Base-by-base conservation (phyloP, 345 rosid species). In the Eucalyptus dawsonii region DNA sequence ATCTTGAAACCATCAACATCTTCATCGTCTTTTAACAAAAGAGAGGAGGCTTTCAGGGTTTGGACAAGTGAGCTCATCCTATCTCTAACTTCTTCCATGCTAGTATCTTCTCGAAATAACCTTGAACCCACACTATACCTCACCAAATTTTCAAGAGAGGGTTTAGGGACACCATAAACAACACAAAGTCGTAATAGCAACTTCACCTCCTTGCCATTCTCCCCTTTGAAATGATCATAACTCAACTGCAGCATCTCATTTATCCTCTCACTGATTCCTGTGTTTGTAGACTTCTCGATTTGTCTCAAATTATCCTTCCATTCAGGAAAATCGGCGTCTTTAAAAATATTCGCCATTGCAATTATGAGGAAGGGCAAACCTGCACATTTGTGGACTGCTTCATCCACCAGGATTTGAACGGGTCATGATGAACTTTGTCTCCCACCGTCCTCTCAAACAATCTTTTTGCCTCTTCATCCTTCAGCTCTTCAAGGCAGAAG, bases 301-400 rank as follows among this genome's bases (percentile, higher is more conserved):
- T 65, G 37, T 65, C 0, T n/a, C 34, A n/a, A n/a, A 65, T 0
- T 2, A 4, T n/a, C 17, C 76, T n/a, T 1, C 76, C 76, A 65
- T 8, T 14, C 1, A 7, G 1, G 0, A 6, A n/a, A 65, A 65
- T 4, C 0, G 0, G 76, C 2, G 21, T n/a, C 0, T 7, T 4
- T 65, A 1, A n/a, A 14, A 65, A 8, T 0, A 0, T 15, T 65
- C 3, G 21, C 76, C 76, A 65, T n/a, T 14, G 5, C 1, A 0
- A n/a, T 4, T 4, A 65, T 65, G 2, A 65, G 76, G 6, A 65
- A 65, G 14, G 76, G 37, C 19, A 65, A 7, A n/a, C 76, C 76
- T 65, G 37, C 21, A 65, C 76, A 14, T 7, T 4, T 65, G 3
- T 7, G 37, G 76, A 65, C 2, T 65, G 37, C 19, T 65, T 65